These are phyloP conservation scores for Neurospora sp. DNA, from an alignment of 495 filamentous ascomycete genomes.

Conservation along the genomic window DNA sequence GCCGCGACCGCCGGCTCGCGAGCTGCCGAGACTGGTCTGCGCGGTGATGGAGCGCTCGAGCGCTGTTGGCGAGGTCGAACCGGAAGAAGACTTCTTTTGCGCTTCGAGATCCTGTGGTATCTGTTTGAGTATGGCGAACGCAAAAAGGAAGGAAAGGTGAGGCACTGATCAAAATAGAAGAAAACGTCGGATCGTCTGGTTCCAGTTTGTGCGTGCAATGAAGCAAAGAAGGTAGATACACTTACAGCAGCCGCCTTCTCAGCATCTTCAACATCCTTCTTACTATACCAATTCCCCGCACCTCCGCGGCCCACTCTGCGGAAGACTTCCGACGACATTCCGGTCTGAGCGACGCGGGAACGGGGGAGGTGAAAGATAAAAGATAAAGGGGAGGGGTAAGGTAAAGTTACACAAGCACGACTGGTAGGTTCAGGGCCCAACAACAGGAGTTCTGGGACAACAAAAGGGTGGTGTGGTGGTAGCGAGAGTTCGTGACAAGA, in stretches of 20 bases:
- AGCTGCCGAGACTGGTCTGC: background rate
- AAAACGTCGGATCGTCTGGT: background rate
- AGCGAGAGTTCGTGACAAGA: background rate
- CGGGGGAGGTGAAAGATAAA: background rate
- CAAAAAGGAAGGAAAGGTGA: background rate
- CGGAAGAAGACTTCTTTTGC: slow-evolving; percentile 25
- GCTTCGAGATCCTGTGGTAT: slow-evolving; percentile 33
- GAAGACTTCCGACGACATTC: slow-evolving; percentile 20
- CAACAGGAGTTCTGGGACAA: background rate
- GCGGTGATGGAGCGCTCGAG: background rate
- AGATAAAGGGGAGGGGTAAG: background rate
- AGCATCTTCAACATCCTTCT: slow-evolving; percentile 41
- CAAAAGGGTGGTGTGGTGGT: background rate
- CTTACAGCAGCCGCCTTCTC: slow-evolving; percentile 23
- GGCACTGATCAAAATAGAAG: background rate
- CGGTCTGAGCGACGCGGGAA: background rate
- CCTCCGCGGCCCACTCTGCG: slow-evolving; percentile 42
- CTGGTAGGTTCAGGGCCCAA: background rate
- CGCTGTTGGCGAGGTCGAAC: background rate
- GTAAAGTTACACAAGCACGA: background rate
- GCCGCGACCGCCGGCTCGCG: slow-evolving; percentile 35
- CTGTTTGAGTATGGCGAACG: background rate
- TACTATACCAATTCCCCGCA: slow-evolving; percentile 52
- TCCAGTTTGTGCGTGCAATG: background rate
- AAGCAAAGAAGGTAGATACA: background rate